Base-by-base conservation (phyloP, 371 early-diverging fungal species). In the Rhizopus arrhizus region DNA sequence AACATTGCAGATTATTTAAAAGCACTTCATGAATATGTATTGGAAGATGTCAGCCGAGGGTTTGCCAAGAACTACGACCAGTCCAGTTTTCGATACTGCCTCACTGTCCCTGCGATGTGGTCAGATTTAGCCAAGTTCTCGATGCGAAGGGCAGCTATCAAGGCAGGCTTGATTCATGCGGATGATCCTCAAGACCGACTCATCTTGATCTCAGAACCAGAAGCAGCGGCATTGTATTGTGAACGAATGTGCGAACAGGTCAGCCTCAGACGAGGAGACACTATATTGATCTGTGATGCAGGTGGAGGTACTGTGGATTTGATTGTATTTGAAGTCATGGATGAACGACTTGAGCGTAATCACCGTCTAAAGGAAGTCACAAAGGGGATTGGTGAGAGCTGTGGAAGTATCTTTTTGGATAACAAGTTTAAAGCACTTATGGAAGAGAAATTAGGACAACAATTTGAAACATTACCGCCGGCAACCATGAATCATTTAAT, bases 241-340 rank as follows among this genome's bases (percentile, higher is more conserved):
- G 70, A 80, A 36, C 58, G 68, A 5, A 78, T 81, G 72, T 81
- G 80, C 36, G 81, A 81, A 13, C 78, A 82, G 54, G 76, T 81
- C 46, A 76, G 82, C 58, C 57, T 85, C 29, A 61, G 63, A 1
- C 67, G 69, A 15, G 81, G 78, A 2, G 81, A 85, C 54, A 77
- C 82, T 0, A 77, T 83, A 53, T 72, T 87, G 75, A 81, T 87
- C 10, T 85, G 85, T 47, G 85, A 85, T 66, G 85, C 85, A 33
- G 85, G 85, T 46, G 86, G 85, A 41, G 85, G 86, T 22, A 86
- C 86, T 0, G 84, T 84, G 2, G 86, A 86, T 65, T 58, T 86
- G 63, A 84, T 81, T 49, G 68, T 74, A 8, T 74, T 75, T 62
- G 73, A 78, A 64, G 69, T 77, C 12, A 50, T 68, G 43, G 50